phyloP scores from a whole-genome alignment of 2,329 filamentous ascomycete genomes.

The Fusarium gaditjirri region DNA sequence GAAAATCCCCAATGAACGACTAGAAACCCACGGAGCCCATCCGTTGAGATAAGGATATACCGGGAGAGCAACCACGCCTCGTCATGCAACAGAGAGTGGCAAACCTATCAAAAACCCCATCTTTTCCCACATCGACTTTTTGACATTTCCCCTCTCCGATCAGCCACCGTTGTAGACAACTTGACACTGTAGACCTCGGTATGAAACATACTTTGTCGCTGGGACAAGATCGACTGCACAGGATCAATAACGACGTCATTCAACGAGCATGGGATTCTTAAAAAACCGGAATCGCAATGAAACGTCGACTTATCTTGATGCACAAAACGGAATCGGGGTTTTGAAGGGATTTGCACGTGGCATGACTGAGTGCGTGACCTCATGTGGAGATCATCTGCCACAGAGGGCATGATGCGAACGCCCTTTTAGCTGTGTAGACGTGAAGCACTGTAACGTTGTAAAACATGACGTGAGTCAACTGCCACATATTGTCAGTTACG shows the following conservation, averaged over 20 bases:
- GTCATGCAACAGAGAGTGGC: not conserved
- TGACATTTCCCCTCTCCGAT: not conserved
- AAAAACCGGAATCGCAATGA: conserved; percentile 13
- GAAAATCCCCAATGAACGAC: not conserved
- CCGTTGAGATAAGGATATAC: not conserved
- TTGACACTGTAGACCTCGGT: not conserved
- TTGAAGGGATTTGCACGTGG: conserved; percentile 22
- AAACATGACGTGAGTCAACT: not conserved
- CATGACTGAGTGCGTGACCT: conserved; percentile 36
- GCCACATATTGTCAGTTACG: not conserved
- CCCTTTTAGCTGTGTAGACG: not conserved
- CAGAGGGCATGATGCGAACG: conserved; percentile 31
- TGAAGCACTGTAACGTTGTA: conserved; percentile 20
- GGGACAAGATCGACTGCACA: conserved; percentile 9
- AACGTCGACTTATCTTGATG: not conserved
- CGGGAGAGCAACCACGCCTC: conserved; percentile 11
- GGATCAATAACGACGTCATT: conserved; percentile 21
- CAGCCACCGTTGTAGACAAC: not conserved
- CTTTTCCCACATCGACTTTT: not conserved
- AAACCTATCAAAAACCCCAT: not conserved
- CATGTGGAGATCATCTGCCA: conserved; percentile 43
- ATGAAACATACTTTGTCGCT: not conserved
- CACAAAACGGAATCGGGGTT: conserved; percentile 7
- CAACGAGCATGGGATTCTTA: conserved; percentile 1
- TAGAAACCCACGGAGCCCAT: not conserved